A percentile compares a stretch with the other conserved stretches of the same genome.
Conservation (phyloP, 257 asterid species). For the Linderniella brevidens region DNA sequence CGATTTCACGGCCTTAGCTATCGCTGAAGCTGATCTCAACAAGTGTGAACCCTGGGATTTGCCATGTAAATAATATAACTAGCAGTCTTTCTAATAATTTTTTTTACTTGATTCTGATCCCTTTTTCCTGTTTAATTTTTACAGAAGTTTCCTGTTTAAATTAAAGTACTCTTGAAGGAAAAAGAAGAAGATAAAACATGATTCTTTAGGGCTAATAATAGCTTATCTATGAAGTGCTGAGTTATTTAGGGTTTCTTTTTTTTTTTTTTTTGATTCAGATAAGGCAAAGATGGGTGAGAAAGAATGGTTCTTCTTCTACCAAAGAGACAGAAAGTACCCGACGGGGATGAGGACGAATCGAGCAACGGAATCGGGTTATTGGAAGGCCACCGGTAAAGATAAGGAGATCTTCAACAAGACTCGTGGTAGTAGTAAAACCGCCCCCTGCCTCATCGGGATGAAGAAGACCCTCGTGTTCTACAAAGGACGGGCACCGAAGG, state of each 20-base stretch:
- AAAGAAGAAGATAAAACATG: too few species aligned
- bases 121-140: too few species aligned
- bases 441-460: conserved; percentile 59
- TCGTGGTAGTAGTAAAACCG: conserved; percentile 5
- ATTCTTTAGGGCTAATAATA: too few species aligned
- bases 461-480: conserved; percentile 86
- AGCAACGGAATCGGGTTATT: conserved; percentile 65
- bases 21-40: conserved; percentile 72
- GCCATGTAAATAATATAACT: conserved; percentile 65
- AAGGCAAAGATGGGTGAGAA: conserved; percentile 68
- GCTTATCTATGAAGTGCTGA: neutral
- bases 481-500: conserved; percentile 86
- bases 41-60: conserved; percentile 93
- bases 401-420: conserved; percentile 35
- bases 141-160: too few species aligned
- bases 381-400: conserved; percentile 93
- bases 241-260: too few species aligned
- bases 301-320: conserved; percentile 69
- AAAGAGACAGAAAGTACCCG: conserved; percentile 69
- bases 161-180: too few species aligned
- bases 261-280: conserved; percentile 20
- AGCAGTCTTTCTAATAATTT: too few species aligned
- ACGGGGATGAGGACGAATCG: conserved; percentile 82
- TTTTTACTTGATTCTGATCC: neutral
- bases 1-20: conserved; percentile 36